These are phyloP conservation scores for Ophiostoma sp. DNA, from an alignment of 2,329 filamentous ascomycete genomes.

Conservation along the genomic window DNA sequence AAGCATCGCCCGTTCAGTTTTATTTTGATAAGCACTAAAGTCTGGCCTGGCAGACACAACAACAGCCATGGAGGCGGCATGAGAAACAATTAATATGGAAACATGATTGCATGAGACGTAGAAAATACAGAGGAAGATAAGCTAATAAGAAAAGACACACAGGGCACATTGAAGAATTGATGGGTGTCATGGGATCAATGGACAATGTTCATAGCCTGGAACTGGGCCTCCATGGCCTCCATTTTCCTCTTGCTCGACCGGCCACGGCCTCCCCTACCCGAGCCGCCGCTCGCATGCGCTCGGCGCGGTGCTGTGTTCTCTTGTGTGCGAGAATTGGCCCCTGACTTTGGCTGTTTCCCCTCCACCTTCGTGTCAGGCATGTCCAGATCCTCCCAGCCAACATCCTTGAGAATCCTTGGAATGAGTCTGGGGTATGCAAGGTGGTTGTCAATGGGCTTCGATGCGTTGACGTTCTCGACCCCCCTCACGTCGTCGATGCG, in stretches of 20 bases:
- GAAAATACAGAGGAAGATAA: not conserved
- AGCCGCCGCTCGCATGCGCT: conserved; percentile 2
- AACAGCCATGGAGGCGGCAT: not conserved
- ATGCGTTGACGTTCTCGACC: conserved; percentile 64
- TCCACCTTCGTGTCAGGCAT: conserved; percentile 35
- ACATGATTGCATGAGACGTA: not conserved
- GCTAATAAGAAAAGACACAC: conserved; percentile 1
- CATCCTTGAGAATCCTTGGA: conserved; percentile 59
- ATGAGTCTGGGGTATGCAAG: conserved; percentile 63
- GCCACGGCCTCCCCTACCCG: not conserved
- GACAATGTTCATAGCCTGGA: conserved; percentile 17
- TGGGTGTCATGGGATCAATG: conserved; percentile 12
- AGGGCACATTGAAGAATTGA: not conserved
- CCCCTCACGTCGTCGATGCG: conserved; percentile 60
- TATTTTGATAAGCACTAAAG: not conserved
- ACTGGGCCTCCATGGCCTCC: conserved; percentile 17
- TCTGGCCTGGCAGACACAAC: no score
- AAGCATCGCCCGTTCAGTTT: not conserved
- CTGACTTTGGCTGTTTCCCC: conserved; percentile 29
- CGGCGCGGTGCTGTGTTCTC: conserved; percentile 23
- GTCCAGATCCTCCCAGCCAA: conserved; percentile 64
- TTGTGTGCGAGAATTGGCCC: conserved; percentile 25
- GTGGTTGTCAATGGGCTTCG: conserved; percentile 61
- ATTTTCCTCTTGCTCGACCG: conserved; percentile 15
- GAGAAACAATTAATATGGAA: not conserved